Base-by-base conservation (phyloP, 768 basidiomycete species). In the Lactarius trivialis region DNA sequence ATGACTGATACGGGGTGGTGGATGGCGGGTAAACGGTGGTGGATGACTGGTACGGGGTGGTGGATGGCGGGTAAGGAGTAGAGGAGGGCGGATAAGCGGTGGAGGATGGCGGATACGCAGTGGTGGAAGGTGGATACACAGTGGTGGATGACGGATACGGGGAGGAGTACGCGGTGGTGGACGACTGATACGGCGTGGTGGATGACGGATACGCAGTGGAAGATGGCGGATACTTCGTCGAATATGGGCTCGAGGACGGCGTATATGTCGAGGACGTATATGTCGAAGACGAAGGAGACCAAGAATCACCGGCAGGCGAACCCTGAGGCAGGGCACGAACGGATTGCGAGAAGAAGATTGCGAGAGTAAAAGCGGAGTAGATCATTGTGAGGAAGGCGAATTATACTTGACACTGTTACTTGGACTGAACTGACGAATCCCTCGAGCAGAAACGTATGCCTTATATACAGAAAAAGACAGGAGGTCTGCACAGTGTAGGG, bases 381-480 rank as follows among this genome's bases (percentile, higher is more conserved):
- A 56, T 24, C 60, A 56, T 61, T 8, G 21, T 51, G 60, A n/a
- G 50, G 45, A 36, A 58, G 21, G 12, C 19, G 45, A 33, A 11
- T 12, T 24, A 21, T 54, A 19, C 5, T 26, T 39, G 52, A 33
- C 24, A 14, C 24, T 41, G 48, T 50, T 36, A 1, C 24, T 55
- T 54, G 17, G 19, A 19, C 14, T 37, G 8, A 43, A n/a, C 61
- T 60, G 63, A 51, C 48, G 26, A 32, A n/a, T 12, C 4, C 4
- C 8, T 8, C 4, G 21, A 41, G n/a, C 5, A 24, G 30, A 58
- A 33, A 28, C 6, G 17, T 7, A 21, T 6, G 24, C 30, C 17
- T 33, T 55, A 55, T 55, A 34, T 54, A 54, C 32, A 34, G 48
- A 19, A 39, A 58, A n/a, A 41, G 11, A 48, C 33, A 53, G 57